Evolutionary conservation across 2,329 filamentous ascomycete genomes (phyloP).

Genomic region (Truncatella angustata): DNA sequence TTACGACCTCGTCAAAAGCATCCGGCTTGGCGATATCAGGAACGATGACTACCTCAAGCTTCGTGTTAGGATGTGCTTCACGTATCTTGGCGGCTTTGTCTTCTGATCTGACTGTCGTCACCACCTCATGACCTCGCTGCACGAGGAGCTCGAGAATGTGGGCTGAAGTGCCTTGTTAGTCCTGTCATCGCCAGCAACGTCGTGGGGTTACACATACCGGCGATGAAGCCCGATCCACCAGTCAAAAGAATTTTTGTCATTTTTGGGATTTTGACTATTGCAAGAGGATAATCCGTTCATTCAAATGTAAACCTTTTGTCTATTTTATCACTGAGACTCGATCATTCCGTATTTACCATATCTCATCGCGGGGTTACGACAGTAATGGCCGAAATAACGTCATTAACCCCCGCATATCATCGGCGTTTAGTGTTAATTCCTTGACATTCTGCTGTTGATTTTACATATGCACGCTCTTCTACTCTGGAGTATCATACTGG

Average conservation of each 20-base stretch:
- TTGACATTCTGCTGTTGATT: neutral
- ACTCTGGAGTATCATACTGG: no score
- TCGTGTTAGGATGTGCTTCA: conserved; percentile 43
- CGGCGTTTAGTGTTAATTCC: conserved; percentile 6
- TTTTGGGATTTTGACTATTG: no score
- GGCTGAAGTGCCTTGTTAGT: conserved; percentile 31
- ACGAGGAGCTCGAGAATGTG: conserved; percentile 56
- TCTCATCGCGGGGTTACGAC: neutral
- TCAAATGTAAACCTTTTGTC: no score
- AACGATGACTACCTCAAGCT: conserved; percentile 59
- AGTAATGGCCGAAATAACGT: neutral
- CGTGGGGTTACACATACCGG: conserved; percentile 32
- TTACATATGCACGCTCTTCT: no score
- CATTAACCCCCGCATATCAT: neutral
- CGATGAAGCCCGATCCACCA: conserved; percentile 54
- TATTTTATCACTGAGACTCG: neutral
- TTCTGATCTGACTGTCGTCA: conserved; percentile 56
- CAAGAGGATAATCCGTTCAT: no score
- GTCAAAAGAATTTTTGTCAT: conserved; percentile 9
- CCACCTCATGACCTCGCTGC: conserved; percentile 46
- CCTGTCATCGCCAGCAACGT: neutral
- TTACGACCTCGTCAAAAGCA: conserved; percentile 68
- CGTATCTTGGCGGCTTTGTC: conserved; percentile 52
- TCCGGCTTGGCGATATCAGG: conserved; percentile 71
- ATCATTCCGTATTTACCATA: neutral